Conservation (phyloP, 495 filamentous ascomycete species). For the Talaromyces liani region DNA sequence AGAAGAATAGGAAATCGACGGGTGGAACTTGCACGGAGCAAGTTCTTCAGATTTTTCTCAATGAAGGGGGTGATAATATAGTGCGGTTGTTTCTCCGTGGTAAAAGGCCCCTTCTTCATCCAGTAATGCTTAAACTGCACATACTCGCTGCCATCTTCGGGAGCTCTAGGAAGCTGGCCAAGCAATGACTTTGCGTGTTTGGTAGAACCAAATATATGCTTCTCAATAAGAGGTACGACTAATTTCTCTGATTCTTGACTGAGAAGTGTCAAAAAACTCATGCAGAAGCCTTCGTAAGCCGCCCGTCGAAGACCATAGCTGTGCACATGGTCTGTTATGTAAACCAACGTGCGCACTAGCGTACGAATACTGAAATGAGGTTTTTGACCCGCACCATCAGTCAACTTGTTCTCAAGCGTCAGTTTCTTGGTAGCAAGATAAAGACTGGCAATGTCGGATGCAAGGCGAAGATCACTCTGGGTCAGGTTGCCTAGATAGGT, state of each 20-base stretch:
- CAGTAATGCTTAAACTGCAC: constrained; percentile 92
- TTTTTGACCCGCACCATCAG: constrained; percentile 87
- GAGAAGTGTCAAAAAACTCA: constrained; percentile 90
- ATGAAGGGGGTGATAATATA: constrained; percentile 98
- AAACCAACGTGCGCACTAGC: constrained; percentile 81
- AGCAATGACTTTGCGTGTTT: constrained; percentile 61
- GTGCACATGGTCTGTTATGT: constrained; percentile 74
- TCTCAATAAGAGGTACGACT: constrained; percentile 73
- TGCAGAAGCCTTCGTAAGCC: constrained; percentile 93
- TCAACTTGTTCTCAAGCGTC: constrained; percentile 71
- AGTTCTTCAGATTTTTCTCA: constrained; percentile 84
- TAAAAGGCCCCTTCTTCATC: constrained; percentile 66
- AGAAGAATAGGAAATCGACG: constrained; percentile 90
- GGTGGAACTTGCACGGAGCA: constrained; percentile 87
- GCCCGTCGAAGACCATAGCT: constrained; percentile 83
- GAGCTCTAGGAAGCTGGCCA: constrained; percentile 64
- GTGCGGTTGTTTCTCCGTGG: constrained; percentile 64
- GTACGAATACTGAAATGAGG: constrained; percentile 96
- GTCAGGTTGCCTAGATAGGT: constrained; percentile 71
- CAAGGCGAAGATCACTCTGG: constrained; percentile 54
- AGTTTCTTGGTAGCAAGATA: constrained; percentile 82
- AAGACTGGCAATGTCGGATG: constrained; percentile 70
- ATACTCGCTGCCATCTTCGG: constrained; percentile 67
- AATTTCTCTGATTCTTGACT: constrained; percentile 67
- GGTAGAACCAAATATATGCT: constrained; percentile 63